Percentiles rank a stretch among this genome's conserved stretches.
Evolutionary conservation across 441 rosid species (phyloP).

Genomic region (Mallotus repandus): DNA sequence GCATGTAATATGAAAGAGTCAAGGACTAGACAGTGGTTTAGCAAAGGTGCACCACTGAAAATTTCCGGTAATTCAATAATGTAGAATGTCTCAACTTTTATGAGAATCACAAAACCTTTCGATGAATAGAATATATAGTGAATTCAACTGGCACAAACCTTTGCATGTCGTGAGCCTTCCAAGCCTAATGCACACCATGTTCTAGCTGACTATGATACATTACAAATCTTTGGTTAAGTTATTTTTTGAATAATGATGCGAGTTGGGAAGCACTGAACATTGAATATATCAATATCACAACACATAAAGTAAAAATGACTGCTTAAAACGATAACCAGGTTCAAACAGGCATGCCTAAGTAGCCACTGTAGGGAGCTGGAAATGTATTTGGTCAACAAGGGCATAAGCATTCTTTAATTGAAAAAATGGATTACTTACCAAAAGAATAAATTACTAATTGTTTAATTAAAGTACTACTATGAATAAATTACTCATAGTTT

Average conservation of each 20-base stretch:
- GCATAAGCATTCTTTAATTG: not conserved
- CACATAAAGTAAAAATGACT: not conserved
- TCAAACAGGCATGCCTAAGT: not conserved
- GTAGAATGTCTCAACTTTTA: not conserved
- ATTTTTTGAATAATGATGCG: too few relatives aligned
- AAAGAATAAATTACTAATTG: too few relatives aligned
- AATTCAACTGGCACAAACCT: too few relatives aligned
- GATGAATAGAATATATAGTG: not conserved
- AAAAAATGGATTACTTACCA: constrained; percentile 42
- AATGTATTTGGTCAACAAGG: not conserved
- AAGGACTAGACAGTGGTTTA: too few relatives aligned
- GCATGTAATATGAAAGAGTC: too few relatives aligned
- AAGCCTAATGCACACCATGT: too few relatives aligned
- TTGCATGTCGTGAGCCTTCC: too few relatives aligned
- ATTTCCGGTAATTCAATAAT: too few relatives aligned
- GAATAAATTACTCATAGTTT: too few relatives aligned
- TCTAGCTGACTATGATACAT: too few relatives aligned
- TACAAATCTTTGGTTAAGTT: too few relatives aligned
- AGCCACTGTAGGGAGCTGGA: not conserved
- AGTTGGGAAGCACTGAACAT: not conserved
- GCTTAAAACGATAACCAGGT: not conserved
- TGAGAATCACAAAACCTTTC: not conserved
- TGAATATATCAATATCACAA: not conserved
- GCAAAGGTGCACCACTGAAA: not conserved
- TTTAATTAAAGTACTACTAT: too few relatives aligned